phyloP scores from a whole-genome alignment of 805 yeast genomes.

The Ogataea wickerhamii region DNA sequence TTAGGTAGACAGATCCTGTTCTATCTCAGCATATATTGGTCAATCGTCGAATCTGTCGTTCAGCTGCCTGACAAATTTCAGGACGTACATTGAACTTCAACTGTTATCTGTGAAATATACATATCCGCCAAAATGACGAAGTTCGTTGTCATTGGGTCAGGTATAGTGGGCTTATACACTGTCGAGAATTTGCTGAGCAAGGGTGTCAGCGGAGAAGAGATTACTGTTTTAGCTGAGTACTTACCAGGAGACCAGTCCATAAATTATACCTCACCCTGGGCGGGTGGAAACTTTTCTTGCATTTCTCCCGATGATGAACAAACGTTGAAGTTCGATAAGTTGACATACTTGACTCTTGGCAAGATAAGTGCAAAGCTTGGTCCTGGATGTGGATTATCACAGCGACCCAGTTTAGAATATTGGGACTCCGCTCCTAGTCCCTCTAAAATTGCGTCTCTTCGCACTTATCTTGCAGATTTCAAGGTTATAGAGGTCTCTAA shows the following conservation, averaged over 20 bases:
- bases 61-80: not conserved
- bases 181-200: slow-evolving; percentile 44
- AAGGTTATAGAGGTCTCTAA: slow-evolving; percentile 33
- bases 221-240: slow-evolving; percentile 60
- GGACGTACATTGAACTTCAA: not conserved
- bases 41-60: slow-evolving; percentile 2
- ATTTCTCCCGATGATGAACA: slow-evolving; percentile 56
- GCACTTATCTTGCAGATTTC: slow-evolving; percentile 48
- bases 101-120: no score
- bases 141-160: slow-evolving; percentile 45
- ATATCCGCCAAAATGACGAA: slow-evolving; percentile 11
- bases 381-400: slow-evolving; percentile 49
- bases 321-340: slow-evolving; percentile 50
- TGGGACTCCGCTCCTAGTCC: slow-evolving; percentile 51
- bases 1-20: no score
- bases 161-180: slow-evolving; percentile 67
- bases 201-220: slow-evolving; percentile 37
- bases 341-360: slow-evolving; percentile 49
- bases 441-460: slow-evolving; percentile 45
- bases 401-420: slow-evolving; percentile 52
- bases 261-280: slow-evolving; percentile 78
- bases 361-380: slow-evolving; percentile 43
- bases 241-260: slow-evolving; percentile 78
- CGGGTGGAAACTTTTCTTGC: slow-evolving; percentile 61
- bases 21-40: not conserved